Conservation (phyloP, 345 rosid genomes). For the Gossypium sturtianum region DNA sequence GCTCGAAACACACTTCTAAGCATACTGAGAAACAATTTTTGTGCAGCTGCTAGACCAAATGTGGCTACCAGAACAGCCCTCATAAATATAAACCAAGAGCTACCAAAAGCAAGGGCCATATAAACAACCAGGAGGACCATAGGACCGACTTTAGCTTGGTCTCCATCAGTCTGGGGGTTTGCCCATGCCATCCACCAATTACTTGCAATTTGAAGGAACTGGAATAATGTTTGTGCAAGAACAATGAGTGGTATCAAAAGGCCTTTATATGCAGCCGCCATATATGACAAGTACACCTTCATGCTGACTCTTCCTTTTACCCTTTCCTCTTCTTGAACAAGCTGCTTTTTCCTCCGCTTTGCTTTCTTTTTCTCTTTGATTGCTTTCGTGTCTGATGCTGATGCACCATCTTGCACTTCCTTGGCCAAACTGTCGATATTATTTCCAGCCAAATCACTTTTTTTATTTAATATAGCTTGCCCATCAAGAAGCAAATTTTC, state of each 20-base stretch:
- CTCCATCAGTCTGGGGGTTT: conserved; percentile 96
- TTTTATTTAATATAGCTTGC: conserved; percentile 35
- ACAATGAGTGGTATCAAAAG: conserved; percentile 81
- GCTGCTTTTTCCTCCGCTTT: conserved; percentile 91
- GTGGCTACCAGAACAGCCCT: conserved; percentile 98
- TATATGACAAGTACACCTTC: conserved; percentile 95
- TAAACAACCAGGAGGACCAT: conserved; percentile 81
- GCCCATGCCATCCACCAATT: conserved; percentile 99
- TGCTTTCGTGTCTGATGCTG: conserved; percentile 71
- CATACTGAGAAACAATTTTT: conserved; percentile 87
- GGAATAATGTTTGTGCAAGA: conserved; percentile 79
- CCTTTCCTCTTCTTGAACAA: conserved; percentile 99
- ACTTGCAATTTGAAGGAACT: conserved; percentile 97
- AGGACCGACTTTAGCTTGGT: conserved; percentile 69
- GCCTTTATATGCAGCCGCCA: conserved; percentile 98
- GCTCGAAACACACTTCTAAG: conserved; percentile 90
- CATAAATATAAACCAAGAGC: conserved; percentile 88
- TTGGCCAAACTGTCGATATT: conserved; percentile 65
- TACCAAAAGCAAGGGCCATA: conserved; percentile 97
- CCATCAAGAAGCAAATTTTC: conserved; percentile 43
- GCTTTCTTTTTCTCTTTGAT: conserved; percentile 78
- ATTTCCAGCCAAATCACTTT: conserved; percentile 48
- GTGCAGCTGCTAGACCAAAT: conserved; percentile 96
- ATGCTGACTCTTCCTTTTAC: conserved; percentile 92
- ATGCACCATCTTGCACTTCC: conserved; percentile 81